Conservation (phyloP, 148 eudicot species). For the Amaranthus cruentus region DNA sequence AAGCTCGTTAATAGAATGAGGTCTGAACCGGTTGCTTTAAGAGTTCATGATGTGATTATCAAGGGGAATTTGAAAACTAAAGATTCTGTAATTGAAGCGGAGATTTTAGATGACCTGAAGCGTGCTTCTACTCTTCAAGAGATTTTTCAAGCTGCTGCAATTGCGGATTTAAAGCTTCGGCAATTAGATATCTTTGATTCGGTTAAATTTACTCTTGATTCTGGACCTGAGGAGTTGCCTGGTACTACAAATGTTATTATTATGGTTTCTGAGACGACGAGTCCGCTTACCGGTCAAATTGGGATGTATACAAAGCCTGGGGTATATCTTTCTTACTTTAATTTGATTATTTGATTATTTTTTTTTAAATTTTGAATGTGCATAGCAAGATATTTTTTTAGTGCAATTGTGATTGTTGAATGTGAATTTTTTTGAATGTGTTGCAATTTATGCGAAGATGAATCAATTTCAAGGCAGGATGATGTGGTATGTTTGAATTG, state of each 20-base stretch:
- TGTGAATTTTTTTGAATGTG: neutral
- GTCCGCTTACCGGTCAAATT: slow-evolving; percentile 54
- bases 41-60: slow-evolving; percentile 71
- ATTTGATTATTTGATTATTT: neutral
- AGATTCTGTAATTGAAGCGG: slow-evolving; percentile 59
- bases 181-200: slow-evolving; percentile 63
- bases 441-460: neutral
- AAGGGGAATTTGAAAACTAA: slow-evolving; percentile 69
- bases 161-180: slow-evolving; percentile 41
- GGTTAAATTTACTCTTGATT: slow-evolving; percentile 54
- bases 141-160: slow-evolving; percentile 58
- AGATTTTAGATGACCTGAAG: slow-evolving; percentile 42
- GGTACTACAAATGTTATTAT: slow-evolving; percentile 65
- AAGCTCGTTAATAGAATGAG: slow-evolving; percentile 37
- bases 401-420: neutral
- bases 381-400: neutral
- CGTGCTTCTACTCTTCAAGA: slow-evolving; percentile 53
- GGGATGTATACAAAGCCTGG: slow-evolving; percentile 72
- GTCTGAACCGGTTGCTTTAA: slow-evolving; percentile 46
- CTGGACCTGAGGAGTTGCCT: slow-evolving; percentile 82
- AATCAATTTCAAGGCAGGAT: too few species aligned
- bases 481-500: neutral
- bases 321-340: slow-evolving; percentile 32
- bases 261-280: slow-evolving; percentile 55
- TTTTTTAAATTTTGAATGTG: neutral